Evolutionary conservation across 73 alveolate genomes (phyloP).

Genomic region (Tetrahymena malaccensis): DNA sequence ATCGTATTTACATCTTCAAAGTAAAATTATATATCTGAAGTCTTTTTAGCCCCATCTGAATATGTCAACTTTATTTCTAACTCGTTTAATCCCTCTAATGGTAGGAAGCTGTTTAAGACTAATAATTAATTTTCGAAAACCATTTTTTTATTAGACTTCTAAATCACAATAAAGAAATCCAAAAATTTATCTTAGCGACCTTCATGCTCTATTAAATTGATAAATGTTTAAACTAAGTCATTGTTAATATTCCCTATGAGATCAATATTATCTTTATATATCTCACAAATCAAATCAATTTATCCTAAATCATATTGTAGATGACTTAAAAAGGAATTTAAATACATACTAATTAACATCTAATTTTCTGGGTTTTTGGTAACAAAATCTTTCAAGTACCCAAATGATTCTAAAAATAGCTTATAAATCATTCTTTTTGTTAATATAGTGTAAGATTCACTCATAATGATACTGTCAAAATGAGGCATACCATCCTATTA

Average conservation of each 20-base stretch:
- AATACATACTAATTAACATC: not conserved
- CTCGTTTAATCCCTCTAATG: not conserved
- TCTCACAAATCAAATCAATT: slow-evolving; percentile 51
- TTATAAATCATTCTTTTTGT: slow-evolving; percentile 6
- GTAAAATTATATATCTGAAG: not conserved
- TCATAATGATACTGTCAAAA: not conserved
- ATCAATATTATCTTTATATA: slow-evolving; percentile 30
- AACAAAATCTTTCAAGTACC: slow-evolving; percentile 23
- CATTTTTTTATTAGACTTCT: slow-evolving; percentile 3
- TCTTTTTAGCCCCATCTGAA: slow-evolving; percentile 21
- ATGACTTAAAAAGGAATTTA: slow-evolving; percentile 3
- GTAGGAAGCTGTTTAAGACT: slow-evolving; percentile 27
- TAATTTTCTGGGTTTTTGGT: slow-evolving; percentile 27
- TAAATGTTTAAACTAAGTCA: slow-evolving; percentile 7
- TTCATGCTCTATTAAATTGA: slow-evolving; percentile 1
- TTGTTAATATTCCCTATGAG: slow-evolving; percentile 9
- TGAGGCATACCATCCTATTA: not conserved
- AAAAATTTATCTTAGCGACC: slow-evolving; percentile 41
- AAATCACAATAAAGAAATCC: slow-evolving; percentile 27
- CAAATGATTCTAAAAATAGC: slow-evolving; percentile 17
- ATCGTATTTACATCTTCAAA: slow-evolving; percentile 1
- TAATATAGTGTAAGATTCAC: not conserved
- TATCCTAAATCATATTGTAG: slow-evolving; percentile 39
- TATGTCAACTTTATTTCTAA: not conserved
- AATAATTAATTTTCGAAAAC: slow-evolving; percentile 34